These are phyloP conservation scores for Capillidium heterosporum DNA, from an alignment of 371 early-diverging fungal genomes.

Conservation along the genomic window DNA sequence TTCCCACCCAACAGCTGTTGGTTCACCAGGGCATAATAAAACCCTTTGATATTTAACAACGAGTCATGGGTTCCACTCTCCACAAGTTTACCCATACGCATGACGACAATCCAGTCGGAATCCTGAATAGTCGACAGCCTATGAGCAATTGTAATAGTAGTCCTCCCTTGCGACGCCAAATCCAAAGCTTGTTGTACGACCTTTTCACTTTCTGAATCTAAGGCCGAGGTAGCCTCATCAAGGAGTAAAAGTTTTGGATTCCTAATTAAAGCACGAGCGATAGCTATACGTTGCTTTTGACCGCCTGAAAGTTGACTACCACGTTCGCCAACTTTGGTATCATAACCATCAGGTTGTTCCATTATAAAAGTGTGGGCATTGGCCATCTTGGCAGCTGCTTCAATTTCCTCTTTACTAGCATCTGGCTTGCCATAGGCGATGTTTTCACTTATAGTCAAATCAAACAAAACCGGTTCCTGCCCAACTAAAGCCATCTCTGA, in stretches of 20 bases:
- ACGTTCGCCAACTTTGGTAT: conserved; percentile 45
- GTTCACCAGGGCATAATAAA: conserved; percentile 19
- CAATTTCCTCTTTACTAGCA: conserved; percentile 30
- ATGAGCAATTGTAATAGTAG: conserved; percentile 51
- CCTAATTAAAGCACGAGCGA: no score
- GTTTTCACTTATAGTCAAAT: conserved; percentile 61
- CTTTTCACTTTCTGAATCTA: conserved; percentile 61
- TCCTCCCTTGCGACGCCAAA: conserved; percentile 38
- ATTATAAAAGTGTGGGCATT: conserved; percentile 40
- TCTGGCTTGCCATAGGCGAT: conserved; percentile 37
- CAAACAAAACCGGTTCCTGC: conserved; percentile 82
- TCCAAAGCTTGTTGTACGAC: conserved; percentile 47
- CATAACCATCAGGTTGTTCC: conserved; percentile 33
- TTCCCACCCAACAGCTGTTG: no score
- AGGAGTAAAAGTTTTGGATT: conserved; percentile 54
- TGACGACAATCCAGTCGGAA: conserved; percentile 55
- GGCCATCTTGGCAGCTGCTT: no score
- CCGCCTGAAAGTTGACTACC: no score
- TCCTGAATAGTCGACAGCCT: conserved; percentile 49
- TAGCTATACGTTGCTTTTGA: no score
- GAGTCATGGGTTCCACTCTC: conserved; percentile 70
- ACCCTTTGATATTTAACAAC: conserved; percentile 21
- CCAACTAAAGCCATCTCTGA: conserved; percentile 60
- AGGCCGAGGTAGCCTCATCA: no score
- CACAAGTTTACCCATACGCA: conserved; percentile 50